Evolutionary conservation across 1,139 yeast genomes (phyloP).

Genomic region (Debaryomyces sp.): DNA sequence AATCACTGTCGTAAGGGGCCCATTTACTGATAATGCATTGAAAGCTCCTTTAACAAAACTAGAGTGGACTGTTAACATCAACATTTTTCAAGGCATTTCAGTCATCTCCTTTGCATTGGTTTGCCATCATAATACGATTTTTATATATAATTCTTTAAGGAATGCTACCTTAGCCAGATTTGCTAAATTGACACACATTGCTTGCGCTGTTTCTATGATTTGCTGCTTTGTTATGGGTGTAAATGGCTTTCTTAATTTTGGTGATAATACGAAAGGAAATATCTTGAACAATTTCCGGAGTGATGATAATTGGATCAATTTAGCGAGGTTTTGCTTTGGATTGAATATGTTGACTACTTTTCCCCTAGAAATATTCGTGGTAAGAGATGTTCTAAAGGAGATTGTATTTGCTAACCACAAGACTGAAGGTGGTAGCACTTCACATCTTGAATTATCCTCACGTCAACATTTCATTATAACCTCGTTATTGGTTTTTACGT

Average conservation of each 20-base stretch:
- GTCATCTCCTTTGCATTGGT: constrained; percentile 93
- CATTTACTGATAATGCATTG: constrained; percentile 50
- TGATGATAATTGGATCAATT: constrained; percentile 70
- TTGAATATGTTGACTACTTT: constrained; percentile 92
- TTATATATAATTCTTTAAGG: constrained; percentile 81
- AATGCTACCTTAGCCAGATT: constrained; percentile 78
- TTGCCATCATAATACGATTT: constrained; percentile 91
- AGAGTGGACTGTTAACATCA: constrained; percentile 60
- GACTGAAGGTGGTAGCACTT: constrained; percentile 29
- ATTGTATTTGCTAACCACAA: constrained; percentile 39
- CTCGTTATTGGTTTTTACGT: constrained; percentile 60
- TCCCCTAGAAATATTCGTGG: constrained; percentile 87
- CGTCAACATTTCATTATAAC: constrained; percentile 69
- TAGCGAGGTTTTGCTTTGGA: constrained; percentile 91
- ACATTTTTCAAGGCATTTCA: constrained; percentile 84
- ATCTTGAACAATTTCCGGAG: constrained; percentile 82
- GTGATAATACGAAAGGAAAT: constrained; percentile 81
- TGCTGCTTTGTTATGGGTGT: constrained; percentile 81
- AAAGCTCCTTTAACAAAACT: constrained; percentile 50
- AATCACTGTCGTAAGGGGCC: constrained; percentile 76
- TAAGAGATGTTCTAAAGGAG: constrained; percentile 81
- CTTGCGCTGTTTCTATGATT: constrained; percentile 78
- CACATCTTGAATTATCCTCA: constrained; percentile 44
- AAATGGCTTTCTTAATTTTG: constrained; percentile 76
- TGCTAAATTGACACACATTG: constrained; percentile 76